Evolutionary conservation across 176 grass and related monocot species (phyloP).

Genomic region (Rhynchospora pubera): DNA sequence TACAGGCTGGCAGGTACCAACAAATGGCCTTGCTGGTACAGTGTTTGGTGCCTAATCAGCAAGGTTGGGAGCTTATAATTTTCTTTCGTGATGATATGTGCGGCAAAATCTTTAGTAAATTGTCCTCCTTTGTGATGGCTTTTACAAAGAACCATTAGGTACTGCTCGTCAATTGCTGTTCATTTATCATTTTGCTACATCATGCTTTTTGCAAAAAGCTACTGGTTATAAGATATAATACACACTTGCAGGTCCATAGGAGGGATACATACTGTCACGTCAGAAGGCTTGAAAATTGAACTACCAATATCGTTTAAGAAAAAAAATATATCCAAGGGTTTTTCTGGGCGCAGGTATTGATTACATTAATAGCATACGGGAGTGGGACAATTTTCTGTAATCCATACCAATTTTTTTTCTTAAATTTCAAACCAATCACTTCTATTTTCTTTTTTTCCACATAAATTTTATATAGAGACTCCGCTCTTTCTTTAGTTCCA

Average conservation of each 20-base stretch:
- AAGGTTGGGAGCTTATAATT: not conserved
- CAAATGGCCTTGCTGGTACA: not conserved
- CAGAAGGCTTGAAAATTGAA: slow-evolving; percentile 17
- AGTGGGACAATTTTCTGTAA: not conserved
- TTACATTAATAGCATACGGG: not conserved
- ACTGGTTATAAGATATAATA: slow-evolving; percentile 13
- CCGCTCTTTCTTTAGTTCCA: not conserved
- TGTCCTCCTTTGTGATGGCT: not conserved
- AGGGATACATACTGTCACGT: slow-evolving; percentile 6
- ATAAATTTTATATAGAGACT: not conserved
- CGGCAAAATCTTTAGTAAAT: not conserved
- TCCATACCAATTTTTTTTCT: not conserved
- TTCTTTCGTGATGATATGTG: not conserved
- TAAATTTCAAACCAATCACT: not conserved
- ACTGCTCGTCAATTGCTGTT: slow-evolving; percentile 5
- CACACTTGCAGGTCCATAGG: slow-evolving; percentile 21
- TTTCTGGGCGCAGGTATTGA: slow-evolving; percentile 10
- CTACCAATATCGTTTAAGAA: slow-evolving; percentile 14
- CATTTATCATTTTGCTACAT: slow-evolving; percentile 3
- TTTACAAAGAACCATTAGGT: slow-evolving; percentile 11
- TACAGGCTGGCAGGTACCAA: not conserved
- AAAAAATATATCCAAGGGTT: not conserved
- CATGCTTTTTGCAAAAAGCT: slow-evolving; percentile 7
- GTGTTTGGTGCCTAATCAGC: slow-evolving; percentile 1
- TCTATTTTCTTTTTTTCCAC: slow-evolving; percentile 7